Percentiles rank a stretch among this genome's conserved stretches.
These are phyloP conservation scores for Panaeolus cyanescens DNA, from an alignment of 768 basidiomycete species.

Conservation along the genomic window DNA sequence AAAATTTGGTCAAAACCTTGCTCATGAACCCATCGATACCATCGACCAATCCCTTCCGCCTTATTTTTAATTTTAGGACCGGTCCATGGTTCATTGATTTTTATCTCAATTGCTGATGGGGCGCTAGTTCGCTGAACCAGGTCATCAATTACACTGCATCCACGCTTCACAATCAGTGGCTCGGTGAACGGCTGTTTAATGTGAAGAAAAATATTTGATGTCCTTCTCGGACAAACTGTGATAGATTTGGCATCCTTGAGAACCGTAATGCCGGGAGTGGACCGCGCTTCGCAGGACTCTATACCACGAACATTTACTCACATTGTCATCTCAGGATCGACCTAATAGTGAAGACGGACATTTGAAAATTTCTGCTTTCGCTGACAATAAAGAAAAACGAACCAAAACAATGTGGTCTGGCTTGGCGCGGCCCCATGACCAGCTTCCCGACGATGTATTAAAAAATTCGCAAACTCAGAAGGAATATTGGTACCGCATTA, in stretches of 20 bases:
- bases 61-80: slow-evolving; percentile 18
- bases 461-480: background rate
- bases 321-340: background rate
- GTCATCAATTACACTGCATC: background rate
- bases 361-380: background rate
- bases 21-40: slow-evolving; percentile 13
- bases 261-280: background rate
- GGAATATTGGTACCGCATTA: background rate
- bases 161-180: background rate
- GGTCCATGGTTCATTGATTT: slow-evolving; percentile 10
- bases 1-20: slow-evolving; percentile 1
- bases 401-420: background rate
- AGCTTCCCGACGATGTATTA: background rate
- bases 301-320: background rate
- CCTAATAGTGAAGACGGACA: background rate
- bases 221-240: background rate
- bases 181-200: background rate
- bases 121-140: slow-evolving; percentile 10
- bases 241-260: background rate
- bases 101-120: slow-evolving; percentile 17
- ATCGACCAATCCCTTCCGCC: slow-evolving; percentile 14
- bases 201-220: background rate
- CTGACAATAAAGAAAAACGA: background rate
- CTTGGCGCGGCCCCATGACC: background rate
- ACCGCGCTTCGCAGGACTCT: background rate